A percentile compares a stretch with the other conserved stretches of the same genome.
Evolutionary conservation across 164 flowering plant genomes (phyloP).

Genomic region (Tetrastigma voinierianum): DNA sequence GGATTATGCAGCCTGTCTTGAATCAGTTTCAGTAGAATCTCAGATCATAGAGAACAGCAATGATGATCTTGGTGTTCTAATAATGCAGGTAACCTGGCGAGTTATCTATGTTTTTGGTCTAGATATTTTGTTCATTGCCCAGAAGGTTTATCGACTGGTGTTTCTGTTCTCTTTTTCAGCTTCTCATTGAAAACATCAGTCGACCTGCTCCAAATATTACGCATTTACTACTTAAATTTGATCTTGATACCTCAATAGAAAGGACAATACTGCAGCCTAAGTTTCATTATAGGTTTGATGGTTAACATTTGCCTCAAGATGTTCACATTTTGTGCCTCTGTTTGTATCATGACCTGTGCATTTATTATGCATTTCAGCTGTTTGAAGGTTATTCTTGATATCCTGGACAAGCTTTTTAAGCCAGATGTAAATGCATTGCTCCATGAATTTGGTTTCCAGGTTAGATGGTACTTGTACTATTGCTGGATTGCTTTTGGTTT

Average conservation of each 20-base stretch:
- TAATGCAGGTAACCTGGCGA: conserved; percentile 67
- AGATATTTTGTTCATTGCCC: conserved; percentile 11
- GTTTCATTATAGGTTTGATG: conserved; percentile 83
- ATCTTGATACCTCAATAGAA: conserved; percentile 75
- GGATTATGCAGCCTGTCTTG: conserved; percentile 98
- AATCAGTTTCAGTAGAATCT: conserved; percentile 70
- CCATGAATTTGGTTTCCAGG: conserved; percentile 96
- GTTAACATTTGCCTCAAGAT: conserved; percentile 1
- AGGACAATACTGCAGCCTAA: conserved; percentile 85
- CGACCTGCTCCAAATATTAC: conserved; percentile 93
- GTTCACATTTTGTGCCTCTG: not conserved
- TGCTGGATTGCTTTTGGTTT: not conserved
- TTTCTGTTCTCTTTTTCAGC: conserved; percentile 43
- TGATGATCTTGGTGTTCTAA: conserved; percentile 86
- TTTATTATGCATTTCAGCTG: conserved; percentile 50
- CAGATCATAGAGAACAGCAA: conserved; percentile 62
- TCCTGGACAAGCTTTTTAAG: conserved; percentile 75
- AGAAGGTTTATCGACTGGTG: not conserved
- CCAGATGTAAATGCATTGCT: conserved; percentile 84
- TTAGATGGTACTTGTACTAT: conserved; percentile 20
- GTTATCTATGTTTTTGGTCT: not conserved
- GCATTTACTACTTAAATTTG: conserved; percentile 92
- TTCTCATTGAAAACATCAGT: conserved; percentile 80
- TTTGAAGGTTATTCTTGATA: conserved; percentile 90
- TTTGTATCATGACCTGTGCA: not conserved